phyloP scores from a whole-genome alignment of 306 rosid genomes.

The Vigna angularis region DNA sequence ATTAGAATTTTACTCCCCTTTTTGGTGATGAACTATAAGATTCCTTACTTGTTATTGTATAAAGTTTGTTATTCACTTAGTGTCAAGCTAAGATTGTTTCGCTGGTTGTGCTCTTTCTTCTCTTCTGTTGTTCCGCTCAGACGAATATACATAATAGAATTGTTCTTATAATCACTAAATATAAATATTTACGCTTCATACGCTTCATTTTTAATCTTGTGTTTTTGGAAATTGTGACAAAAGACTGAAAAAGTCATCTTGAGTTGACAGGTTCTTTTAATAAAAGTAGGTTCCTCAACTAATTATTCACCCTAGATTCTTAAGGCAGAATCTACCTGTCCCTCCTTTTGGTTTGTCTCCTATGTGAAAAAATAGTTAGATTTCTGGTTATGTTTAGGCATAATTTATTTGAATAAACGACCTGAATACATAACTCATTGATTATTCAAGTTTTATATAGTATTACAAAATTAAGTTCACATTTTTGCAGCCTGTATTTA shows the following conservation, averaged over 20 bases:
- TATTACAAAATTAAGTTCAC: slow-evolving; percentile 2
- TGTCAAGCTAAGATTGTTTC: slow-evolving; percentile 6
- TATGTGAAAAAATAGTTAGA: background rate
- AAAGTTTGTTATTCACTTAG: slow-evolving; percentile 2
- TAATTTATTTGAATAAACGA: background rate
- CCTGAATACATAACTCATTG: slow-evolving; percentile 3
- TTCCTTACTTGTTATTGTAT: slow-evolving; percentile 34
- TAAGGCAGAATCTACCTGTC: background rate
- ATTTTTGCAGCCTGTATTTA: slow-evolving; percentile 9
- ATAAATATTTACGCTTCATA: background rate
- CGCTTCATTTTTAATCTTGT: slow-evolving; percentile 17
- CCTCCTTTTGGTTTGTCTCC: slow-evolving; percentile 26
- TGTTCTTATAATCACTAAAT: background rate
- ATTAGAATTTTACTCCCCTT: slow-evolving; percentile 21
- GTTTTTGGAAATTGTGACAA: slow-evolving; percentile 9
- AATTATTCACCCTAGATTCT: slow-evolving; percentile 4
- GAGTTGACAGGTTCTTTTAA: background rate
- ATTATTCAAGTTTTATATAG: slow-evolving; percentile 14
- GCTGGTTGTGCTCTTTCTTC: slow-evolving; percentile 16
- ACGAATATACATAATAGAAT: background rate
- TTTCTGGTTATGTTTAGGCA: slow-evolving; percentile 1
- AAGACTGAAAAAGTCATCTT: slow-evolving; percentile 5
- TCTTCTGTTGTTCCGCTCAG: background rate
- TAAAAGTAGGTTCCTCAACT: slow-evolving; percentile 23
- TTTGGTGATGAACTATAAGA: slow-evolving; percentile 3